Evolutionary conservation across 805 yeast genomes (phyloP).

Genomic region (Saccharomycopsis capsularis): DNA sequence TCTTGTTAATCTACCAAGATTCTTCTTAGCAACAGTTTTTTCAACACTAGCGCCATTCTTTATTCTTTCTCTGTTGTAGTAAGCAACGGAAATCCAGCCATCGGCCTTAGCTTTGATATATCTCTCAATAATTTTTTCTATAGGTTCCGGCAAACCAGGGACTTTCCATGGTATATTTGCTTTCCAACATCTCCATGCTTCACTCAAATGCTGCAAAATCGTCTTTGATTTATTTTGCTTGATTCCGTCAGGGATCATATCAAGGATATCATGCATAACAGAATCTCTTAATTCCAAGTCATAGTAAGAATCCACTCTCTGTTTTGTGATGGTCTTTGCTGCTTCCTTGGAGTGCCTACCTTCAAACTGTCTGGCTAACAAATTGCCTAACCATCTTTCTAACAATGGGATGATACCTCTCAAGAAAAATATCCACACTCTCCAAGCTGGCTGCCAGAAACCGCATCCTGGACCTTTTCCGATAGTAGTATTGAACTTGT

Average conservation of each 20-base stretch:
- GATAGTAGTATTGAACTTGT: constrained; percentile 73
- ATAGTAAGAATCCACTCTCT: constrained; percentile 89
- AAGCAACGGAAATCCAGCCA: constrained; percentile 93
- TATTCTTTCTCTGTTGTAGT: constrained; percentile 83
- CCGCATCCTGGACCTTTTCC: constrained; percentile 99
- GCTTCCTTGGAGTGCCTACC: constrained; percentile 90
- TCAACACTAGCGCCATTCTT: constrained; percentile 88
- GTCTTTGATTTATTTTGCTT: constrained; percentile 82
- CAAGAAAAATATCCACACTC: constrained; percentile 89
- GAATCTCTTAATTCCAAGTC: constrained; percentile 90
- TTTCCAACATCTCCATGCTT: constrained; percentile 99
- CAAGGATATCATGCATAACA: constrained; percentile 91
- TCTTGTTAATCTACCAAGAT: constrained; percentile 84
- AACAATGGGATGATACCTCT: constrained; percentile 87
- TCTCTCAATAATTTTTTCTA: constrained; percentile 77
- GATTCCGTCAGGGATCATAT: constrained; percentile 94
- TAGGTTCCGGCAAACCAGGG: constrained; percentile 90
- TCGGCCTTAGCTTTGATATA: constrained; percentile 94
- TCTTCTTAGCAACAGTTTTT: constrained; percentile 89
- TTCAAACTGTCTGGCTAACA: constrained; percentile 88
- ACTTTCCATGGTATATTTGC: constrained; percentile 98
- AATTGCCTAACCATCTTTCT: constrained; percentile 92
- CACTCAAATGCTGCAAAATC: constrained; percentile 87
- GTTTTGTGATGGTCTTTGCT: constrained; percentile 91
- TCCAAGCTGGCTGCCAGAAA: constrained; percentile 99